Conservation (phyloP, 371 early-diverging fungal species). For the Mortierella sp. region DNA sequence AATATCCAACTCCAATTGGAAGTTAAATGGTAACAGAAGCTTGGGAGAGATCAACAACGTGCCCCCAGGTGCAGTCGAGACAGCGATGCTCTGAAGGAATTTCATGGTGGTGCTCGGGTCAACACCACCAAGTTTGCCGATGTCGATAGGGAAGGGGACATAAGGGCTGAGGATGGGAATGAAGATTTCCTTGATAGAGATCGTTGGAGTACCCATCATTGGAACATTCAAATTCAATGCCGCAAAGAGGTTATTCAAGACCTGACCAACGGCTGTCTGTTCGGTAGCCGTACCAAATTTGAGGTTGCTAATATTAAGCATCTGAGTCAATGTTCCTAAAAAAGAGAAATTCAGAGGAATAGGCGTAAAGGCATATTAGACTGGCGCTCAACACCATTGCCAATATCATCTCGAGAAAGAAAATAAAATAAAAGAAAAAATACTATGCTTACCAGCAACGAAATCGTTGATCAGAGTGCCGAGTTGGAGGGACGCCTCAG, state of each 20-base stretch:
- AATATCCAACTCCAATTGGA: constrained; percentile 39
- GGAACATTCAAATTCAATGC: constrained; percentile 36
- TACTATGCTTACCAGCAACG: constrained; percentile 26
- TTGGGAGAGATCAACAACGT: constrained; percentile 42
- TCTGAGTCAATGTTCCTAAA: constrained; percentile 37
- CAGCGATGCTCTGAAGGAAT: constrained; percentile 34
- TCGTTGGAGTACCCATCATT: constrained; percentile 29
- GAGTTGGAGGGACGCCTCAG: constrained; percentile 30
- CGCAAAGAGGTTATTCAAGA: constrained; percentile 37
- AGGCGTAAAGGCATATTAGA: background rate
- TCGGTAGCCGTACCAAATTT: constrained; percentile 33
- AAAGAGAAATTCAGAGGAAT: background rate
- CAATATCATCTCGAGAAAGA: background rate
- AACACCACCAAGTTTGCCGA: constrained; percentile 29
- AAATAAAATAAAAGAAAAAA: background rate
- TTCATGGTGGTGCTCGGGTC: constrained; percentile 23
- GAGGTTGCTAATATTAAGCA: constrained; percentile 46
- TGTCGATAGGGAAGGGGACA: constrained; percentile 33
- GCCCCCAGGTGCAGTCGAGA: constrained; percentile 45
- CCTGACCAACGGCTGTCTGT: constrained; percentile 7
- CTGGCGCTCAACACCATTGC: background rate
- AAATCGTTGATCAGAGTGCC: constrained; percentile 35
- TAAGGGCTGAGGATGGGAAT: constrained; percentile 22
- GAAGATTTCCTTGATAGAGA: constrained; percentile 21
- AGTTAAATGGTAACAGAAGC: constrained; percentile 38